Conservation (phyloP, 2,329 filamentous ascomycete species). For the Aspergillus bombycis region DNA sequence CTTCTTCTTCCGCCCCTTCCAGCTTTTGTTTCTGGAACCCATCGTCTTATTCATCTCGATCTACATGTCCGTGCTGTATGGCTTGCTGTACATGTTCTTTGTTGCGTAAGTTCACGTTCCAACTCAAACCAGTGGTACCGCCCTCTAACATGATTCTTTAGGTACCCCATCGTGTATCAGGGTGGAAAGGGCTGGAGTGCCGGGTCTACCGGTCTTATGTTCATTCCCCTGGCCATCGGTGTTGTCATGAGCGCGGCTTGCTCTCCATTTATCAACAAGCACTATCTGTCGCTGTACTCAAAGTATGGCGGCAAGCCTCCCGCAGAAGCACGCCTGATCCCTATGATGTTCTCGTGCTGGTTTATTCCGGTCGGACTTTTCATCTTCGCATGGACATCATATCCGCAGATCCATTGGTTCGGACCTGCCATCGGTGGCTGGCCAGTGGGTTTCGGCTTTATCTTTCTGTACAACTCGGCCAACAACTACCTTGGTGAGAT, state of each 20-base stretch:
- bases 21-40: slow-evolving; percentile 79
- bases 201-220: slow-evolving; percentile 79
- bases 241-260: slow-evolving; percentile 69
- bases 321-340: slow-evolving; percentile 75
- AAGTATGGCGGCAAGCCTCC: slow-evolving; percentile 73
- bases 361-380: slow-evolving; percentile 69
- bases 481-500: slow-evolving; percentile 67
- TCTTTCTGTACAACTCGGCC: slow-evolving; percentile 79
- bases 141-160: slow-evolving; percentile 22
- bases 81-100: slow-evolving; percentile 57
- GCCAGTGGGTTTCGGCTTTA: slow-evolving; percentile 77
- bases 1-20: slow-evolving; percentile 81
- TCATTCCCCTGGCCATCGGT: slow-evolving; percentile 79
- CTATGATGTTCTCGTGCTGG: slow-evolving; percentile 80
- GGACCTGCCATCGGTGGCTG: slow-evolving; percentile 73
- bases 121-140: background rate
- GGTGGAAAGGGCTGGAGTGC: slow-evolving; percentile 77
- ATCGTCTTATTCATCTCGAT: slow-evolving; percentile 83
- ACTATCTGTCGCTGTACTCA: slow-evolving; percentile 69
- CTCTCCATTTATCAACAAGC: slow-evolving; percentile 75
- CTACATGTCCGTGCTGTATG: slow-evolving; percentile 78
- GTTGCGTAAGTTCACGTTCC: slow-evolving; percentile 54
- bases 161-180: slow-evolving; percentile 67
- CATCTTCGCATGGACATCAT: slow-evolving; percentile 72
- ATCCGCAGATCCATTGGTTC: slow-evolving; percentile 66